Percentiles rank a stretch among this genome's conserved stretches.
Conservation (phyloP, 345 rosid genomes). For the Stellera chamaejasme region DNA sequence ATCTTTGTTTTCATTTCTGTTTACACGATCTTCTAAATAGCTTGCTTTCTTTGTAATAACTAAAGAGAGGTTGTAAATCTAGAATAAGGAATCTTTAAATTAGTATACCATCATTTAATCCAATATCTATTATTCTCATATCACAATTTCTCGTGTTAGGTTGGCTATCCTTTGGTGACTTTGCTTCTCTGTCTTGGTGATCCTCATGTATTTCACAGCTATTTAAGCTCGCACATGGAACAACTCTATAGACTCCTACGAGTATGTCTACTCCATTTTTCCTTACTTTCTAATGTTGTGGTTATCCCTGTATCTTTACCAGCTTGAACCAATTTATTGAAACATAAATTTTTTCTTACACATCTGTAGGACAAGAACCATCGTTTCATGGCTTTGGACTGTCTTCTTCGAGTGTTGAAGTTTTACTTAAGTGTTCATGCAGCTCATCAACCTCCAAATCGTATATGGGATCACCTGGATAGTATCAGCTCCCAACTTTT, state of each 20-base stretch:
- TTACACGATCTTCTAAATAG: too few relatives aligned
- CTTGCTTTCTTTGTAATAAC: too few relatives aligned
- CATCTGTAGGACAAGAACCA: slow-evolving; percentile 81
- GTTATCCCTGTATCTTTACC: background rate
- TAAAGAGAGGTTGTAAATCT: background rate
- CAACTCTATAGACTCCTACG: slow-evolving; percentile 87
- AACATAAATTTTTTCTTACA: background rate
- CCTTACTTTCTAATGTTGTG: slow-evolving; percentile 4
- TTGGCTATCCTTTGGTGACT: slow-evolving; percentile 90
- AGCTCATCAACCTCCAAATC: slow-evolving; percentile 78
- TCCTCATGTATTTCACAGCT: slow-evolving; percentile 72
- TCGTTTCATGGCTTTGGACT: slow-evolving; percentile 87
- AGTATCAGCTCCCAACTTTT: slow-evolving; percentile 90
- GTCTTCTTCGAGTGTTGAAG: slow-evolving; percentile 88
- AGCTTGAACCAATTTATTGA: too few relatives aligned
- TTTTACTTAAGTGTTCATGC: slow-evolving; percentile 89
- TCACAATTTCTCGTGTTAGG: slow-evolving; percentile 34
- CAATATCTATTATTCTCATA: slow-evolving; percentile 9
- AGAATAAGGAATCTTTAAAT: background rate
- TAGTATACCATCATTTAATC: too few relatives aligned
- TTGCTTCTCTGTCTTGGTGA: slow-evolving; percentile 94
- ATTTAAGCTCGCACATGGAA: slow-evolving; percentile 81
- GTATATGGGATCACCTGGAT: slow-evolving; percentile 87
- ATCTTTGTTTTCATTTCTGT: background rate
- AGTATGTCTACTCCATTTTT: slow-evolving; percentile 39